phyloP scores from a whole-genome alignment of 306 rosid genomes.

The Cucumis melo region DNA sequence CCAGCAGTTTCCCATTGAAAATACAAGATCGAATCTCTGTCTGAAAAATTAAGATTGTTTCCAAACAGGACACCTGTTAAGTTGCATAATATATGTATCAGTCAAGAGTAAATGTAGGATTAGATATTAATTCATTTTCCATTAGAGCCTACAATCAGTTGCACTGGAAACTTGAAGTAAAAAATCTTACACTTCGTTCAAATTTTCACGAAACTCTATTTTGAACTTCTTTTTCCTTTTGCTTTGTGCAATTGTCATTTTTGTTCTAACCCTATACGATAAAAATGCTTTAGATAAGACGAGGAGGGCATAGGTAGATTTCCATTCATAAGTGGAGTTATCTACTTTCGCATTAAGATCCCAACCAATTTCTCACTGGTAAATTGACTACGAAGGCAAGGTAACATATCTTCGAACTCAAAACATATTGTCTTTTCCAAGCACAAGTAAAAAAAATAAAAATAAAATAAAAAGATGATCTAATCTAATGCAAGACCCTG shows the following conservation, averaged over 20 bases:
- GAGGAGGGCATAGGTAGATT: background rate
- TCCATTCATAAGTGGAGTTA: background rate
- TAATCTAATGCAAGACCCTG: background rate
- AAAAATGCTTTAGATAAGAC: background rate
- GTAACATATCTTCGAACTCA: background rate
- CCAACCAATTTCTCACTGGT: background rate
- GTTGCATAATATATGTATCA: background rate
- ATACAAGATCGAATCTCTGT: constrained; percentile 7
- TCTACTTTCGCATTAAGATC: background rate
- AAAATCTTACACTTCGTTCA: background rate
- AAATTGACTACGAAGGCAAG: background rate
- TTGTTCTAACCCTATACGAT: background rate
- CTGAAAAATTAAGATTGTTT: constrained; percentile 8
- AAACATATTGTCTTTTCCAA: background rate
- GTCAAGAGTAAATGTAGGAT: background rate
- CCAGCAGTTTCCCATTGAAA: constrained; percentile 54
- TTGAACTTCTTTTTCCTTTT: background rate
- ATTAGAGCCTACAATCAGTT: background rate
- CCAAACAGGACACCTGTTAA: constrained; percentile 3
- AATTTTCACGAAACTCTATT: background rate
- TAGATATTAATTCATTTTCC: background rate
- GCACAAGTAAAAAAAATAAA: background rate
- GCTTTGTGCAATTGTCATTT: background rate
- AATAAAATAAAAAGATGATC: background rate
- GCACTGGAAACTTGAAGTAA: background rate